Percentiles rank a stretch among this genome's conserved stretches.
phyloP scores from a whole-genome alignment of 2,329 filamentous ascomycete species.

The Fusarium stilboides region DNA sequence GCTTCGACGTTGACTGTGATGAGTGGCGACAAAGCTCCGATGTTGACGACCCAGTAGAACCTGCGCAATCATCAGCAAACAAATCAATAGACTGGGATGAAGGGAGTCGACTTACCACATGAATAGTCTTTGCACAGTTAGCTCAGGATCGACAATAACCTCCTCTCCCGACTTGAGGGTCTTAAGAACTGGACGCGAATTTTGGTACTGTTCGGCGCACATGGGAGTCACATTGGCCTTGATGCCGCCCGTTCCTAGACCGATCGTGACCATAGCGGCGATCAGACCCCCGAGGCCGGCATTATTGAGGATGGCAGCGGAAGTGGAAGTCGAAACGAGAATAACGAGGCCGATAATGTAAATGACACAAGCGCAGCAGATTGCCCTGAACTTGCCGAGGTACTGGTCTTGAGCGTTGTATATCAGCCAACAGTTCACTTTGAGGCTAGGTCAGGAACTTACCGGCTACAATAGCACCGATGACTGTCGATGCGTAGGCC shows the following conservation, averaged over 20 bases:
- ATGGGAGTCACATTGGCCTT: slow-evolving; percentile 11
- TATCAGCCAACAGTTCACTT: not conserved
- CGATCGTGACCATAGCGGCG: slow-evolving; percentile 4
- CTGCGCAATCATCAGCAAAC: fast-evolving
- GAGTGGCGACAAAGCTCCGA: slow-evolving; percentile 11
- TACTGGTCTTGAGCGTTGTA: not conserved
- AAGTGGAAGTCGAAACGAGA: slow-evolving; percentile 8
- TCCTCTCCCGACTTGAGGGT: slow-evolving; percentile 15
- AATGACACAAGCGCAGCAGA: slow-evolving; percentile 4
- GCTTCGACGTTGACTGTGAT: slow-evolving; percentile 14
- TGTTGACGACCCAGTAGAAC: slow-evolving; percentile 22
- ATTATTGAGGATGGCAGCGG: not conserved
- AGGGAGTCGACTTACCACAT: not conserved
- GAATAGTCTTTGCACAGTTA: slow-evolving; percentile 8
- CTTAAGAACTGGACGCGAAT: not conserved
- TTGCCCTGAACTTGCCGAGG: slow-evolving; percentile 5
- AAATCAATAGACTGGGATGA: fast-evolving
- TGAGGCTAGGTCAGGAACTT: fast-evolving
- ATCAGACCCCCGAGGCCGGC: not conserved
- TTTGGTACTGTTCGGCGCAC: slow-evolving; percentile 18
- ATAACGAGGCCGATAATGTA: slow-evolving; percentile 8
- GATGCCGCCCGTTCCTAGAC: not conserved
- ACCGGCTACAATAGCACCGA: slow-evolving; percentile 6
- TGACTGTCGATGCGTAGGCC: slow-evolving; percentile 14
- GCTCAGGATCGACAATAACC: slow-evolving; percentile 10